Base-by-base conservation (phyloP, 352 stramenopile species). In the Thraustochytrium sp. region DNA sequence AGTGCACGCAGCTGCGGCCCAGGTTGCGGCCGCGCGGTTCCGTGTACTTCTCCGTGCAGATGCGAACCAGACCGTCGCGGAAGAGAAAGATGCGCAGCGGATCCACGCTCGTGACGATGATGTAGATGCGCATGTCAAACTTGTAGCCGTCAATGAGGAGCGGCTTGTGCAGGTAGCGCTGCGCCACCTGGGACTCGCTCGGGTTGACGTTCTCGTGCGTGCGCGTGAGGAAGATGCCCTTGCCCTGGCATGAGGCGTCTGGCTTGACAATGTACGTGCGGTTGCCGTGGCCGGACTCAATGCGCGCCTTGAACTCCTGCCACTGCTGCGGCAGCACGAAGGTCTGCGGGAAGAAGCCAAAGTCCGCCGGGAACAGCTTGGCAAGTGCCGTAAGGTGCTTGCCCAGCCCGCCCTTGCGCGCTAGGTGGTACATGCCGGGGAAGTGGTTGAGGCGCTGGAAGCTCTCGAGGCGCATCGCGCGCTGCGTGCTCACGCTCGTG, bases 211-310 rank as follows among this genome's bases (percentile, higher is more conserved):
- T 90, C 29, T 94, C 89, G 23, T 98, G 82, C 9, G 93, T 91
- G 46, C 92, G 91, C 9, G 94, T 98, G 13, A 98, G 88, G 82
- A 98, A 98, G 37, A 98, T 97, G 3, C 95, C 95, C 44, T 94
- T 92, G 21, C 94, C 91, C 85, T 96, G 90, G 78, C 88, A 92
- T 2, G 46, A 54, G 9, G 75, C 56, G 59, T 88, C 93, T 1
- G 96, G 96, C 64, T 98, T 99, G 48, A 98, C 88, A 74, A 99
- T 98, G 77, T 96, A 98, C 2, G 93, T 97, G 51, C 88, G 89
- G 76, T 94, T 92, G 59, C 91, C 95, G n/a, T 91, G 84, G n/a
- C 93, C 90, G 18, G 86, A 85, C 72, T 82, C 82, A 73, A 86
- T 44, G 26, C 48, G 26, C 61, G 64, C 48, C 42, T 77, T 84